Conservation (phyloP, 805 yeast genomes). For the Pichia manshurica region DNA sequence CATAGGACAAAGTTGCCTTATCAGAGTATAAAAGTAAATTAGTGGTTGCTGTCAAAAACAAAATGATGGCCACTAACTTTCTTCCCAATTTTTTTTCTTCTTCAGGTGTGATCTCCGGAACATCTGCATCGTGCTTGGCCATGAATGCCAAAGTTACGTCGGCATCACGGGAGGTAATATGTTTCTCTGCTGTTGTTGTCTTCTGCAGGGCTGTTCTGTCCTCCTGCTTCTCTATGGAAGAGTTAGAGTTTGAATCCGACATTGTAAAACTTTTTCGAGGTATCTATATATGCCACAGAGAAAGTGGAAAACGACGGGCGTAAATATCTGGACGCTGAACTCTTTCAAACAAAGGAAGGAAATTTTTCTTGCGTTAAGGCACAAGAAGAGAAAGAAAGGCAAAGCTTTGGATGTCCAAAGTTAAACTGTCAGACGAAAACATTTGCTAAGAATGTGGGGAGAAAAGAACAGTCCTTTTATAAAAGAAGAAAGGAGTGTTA, state of each 20-base stretch:
- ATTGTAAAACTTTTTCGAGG: neutral
- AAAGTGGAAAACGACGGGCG: too few species aligned
- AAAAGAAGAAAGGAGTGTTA: too few species aligned
- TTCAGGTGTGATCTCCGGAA: constrained; percentile 19
- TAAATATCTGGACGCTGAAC: too few species aligned
- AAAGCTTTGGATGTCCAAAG: too few species aligned
- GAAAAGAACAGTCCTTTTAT: too few species aligned
- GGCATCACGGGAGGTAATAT: constrained; percentile 21
- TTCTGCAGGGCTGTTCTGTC: neutral
- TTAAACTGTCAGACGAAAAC: too few species aligned
- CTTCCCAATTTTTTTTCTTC: constrained; percentile 17
- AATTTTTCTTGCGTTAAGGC: too few species aligned
- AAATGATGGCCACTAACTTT: constrained; percentile 21
- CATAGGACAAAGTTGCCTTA: constrained; percentile 38
- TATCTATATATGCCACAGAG: too few species aligned
- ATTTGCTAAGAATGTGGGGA: too few species aligned
- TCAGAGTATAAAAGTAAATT: constrained; percentile 33
- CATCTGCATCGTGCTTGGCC: constrained; percentile 18
- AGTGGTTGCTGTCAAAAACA: constrained; percentile 22
- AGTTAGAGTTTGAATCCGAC: neutral
- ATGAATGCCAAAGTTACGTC: constrained; percentile 26
- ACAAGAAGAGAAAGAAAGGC: too few species aligned
- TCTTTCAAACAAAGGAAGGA: too few species aligned
- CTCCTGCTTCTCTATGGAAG: neutral
- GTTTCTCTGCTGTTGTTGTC: constrained; percentile 1